Evolutionary conservation across 2,329 filamentous ascomycete genomes (phyloP), one percentile per base, ranked within the genome.

Genomic region (Ceratocystis diversiconidia): DNA sequence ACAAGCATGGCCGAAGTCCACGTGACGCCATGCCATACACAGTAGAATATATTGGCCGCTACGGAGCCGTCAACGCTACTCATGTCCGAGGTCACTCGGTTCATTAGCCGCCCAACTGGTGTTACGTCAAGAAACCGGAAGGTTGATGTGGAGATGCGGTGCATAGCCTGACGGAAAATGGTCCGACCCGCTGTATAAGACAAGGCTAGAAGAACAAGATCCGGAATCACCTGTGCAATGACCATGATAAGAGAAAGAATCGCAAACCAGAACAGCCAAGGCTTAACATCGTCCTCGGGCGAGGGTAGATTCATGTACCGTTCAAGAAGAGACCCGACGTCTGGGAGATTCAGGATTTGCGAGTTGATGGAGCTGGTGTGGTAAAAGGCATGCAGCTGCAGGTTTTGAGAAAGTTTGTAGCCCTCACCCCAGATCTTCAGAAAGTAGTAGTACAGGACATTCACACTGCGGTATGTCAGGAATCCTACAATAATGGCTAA

Each of bases 101-200:
- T 96, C 89, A 96, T 96, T 68, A 96, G 78, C 60, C 92, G 84
- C 0, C 92, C 92, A 0, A 95, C 86, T 0, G 92, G 92, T 0
- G 92, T 96, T 3, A 90, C 85, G 72, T 96, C 92, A 76, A 95
- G 94, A 74, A 92, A 96, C 0, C 90, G 85, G 75, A 96, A 95
- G 0, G 87, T 92, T 0, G 91, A 89, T 70, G 85, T 83, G 72
- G 87, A 87, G 62, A 96, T 89, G 63, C 82, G 83, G 1, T 81
- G 76, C 75, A 96, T 84, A 22, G 90, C 88, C 48, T 84, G 79
- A 68, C 78, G 79, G 74, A 96, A 96, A 62, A 96, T 82, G 5
- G 79, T 77, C 70, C 87, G 88, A 0, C 89, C 89, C 0, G 91
- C 89, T 41, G 82, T 82, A 72, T 94, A 92, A 25, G 90, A 84